Base-by-base conservation (phyloP, 2,329 filamentous ascomycete genomes). In the Nemania diffusa region DNA sequence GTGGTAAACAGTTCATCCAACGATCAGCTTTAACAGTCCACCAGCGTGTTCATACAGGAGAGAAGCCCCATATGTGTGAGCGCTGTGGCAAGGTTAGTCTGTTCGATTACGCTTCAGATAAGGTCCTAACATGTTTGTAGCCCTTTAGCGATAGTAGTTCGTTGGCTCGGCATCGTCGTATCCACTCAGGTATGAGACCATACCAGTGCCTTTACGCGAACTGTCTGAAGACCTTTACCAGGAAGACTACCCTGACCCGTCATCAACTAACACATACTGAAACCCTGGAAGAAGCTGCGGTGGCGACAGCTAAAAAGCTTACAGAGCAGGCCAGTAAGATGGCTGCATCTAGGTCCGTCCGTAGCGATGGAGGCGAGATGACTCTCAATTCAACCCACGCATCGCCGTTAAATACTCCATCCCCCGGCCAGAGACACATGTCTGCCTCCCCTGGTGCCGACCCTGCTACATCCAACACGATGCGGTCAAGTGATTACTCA, bases 41-140 rank as follows among this genome's bases (percentile, higher is more conserved):
- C 80, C 91, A 92, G 77, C 92, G 96, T 73, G 94, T 97, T 22
- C 96, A 99, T 80, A 98, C 96, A 1, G 96, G 96, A 71, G 96
- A 98, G 83, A 99, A 99, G 82, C 96, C 96, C 57, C 96, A 99
- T 76, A 95, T 96, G 89, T 99, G 96, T 78, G 96, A 97, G 81
- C 90, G 92, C 70, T 98, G 96, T 79, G 93, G 93, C 79, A 98
- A 98, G 90, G 94, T 97, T 84, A 75, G 86, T 71, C 7, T 13
- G 13, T 13, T n/a, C 3, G 20, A 32, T 6, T 57, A 15, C 51
- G 15, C 48, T 42, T 17, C 22, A 46, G 32, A 24, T 17, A 2
- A 17, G 5, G 52, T 72, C 26, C 74, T 74, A 63, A 76, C 50
- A 65, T 74, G 61, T 63, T 67, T 74, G 37, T 76, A 97, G 94